Conservation (phyloP, 148 eudicot species). For the Rhododendron griersonianum region DNA sequence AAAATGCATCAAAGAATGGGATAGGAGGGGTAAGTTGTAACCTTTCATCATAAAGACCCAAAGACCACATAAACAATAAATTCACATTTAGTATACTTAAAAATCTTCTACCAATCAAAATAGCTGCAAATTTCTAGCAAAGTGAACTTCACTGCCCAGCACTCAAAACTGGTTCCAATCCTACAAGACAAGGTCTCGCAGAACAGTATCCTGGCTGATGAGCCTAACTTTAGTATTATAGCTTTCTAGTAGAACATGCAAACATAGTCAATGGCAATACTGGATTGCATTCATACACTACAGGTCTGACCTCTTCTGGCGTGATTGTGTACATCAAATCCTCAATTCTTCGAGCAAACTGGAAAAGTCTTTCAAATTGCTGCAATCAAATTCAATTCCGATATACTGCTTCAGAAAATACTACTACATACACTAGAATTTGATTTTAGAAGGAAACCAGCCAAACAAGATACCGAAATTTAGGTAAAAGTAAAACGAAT, state of each 20-base stretch:
- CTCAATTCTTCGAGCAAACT: slow-evolving; percentile 86
- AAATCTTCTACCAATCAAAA: neutral
- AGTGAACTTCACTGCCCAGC: neutral
- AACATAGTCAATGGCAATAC: neutral
- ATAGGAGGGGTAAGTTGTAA: neutral
- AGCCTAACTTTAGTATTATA: neutral
- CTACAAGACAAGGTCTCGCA: neutral
- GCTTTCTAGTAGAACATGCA: neutral
- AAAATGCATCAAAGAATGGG: neutral
- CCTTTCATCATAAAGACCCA: neutral
- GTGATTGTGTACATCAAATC: slow-evolving; percentile 76
- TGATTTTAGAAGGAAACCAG: neutral
- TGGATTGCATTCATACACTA: neutral
- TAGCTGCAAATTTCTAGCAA: slow-evolving; percentile 6
- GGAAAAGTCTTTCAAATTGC: slow-evolving; percentile 97
- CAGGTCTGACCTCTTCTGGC: slow-evolving; percentile 85
- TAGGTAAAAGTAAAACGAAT: neutral
- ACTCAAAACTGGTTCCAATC: slow-evolving; percentile 1
- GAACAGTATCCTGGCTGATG: neutral
- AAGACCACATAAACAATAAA: neutral
- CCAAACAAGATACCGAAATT: neutral
- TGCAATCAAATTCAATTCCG: slow-evolving; percentile 17
- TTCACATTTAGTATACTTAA: neutral
- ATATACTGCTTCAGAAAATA: neutral
- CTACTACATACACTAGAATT: neutral